Conservation (phyloP, 371 early-diverging fungal species). For the Mucor indicus region DNA sequence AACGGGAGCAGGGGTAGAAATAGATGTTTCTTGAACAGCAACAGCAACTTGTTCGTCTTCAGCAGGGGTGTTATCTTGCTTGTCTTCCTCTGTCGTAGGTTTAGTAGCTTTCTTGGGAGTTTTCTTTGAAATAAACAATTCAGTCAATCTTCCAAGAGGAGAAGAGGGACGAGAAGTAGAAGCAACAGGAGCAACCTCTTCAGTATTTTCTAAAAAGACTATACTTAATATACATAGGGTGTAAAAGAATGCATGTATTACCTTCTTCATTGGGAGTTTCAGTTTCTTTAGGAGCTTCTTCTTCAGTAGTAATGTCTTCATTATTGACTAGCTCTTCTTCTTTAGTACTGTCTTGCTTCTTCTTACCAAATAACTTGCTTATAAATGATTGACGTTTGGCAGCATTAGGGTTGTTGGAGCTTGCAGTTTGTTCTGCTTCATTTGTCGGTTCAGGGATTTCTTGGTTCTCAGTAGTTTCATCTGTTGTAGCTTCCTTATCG, state of each 20-base stretch:
- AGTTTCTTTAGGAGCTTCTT: not conserved
- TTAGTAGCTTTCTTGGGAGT: slow-evolving; percentile 22
- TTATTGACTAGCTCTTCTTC: too few species aligned
- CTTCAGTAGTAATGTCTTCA: slow-evolving; percentile 3
- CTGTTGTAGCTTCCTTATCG: slow-evolving; percentile 4
- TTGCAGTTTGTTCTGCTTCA: slow-evolving; percentile 7
- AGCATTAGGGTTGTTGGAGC: not conserved
- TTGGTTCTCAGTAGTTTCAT: slow-evolving; percentile 3
- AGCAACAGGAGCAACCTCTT: slow-evolving; percentile 6
- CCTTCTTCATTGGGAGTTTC: too few species aligned
- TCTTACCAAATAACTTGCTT: slow-evolving; percentile 62
- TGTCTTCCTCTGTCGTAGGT: slow-evolving; percentile 19
- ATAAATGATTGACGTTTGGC: slow-evolving; percentile 53
- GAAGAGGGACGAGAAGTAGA: slow-evolving; percentile 33
- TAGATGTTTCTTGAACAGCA: slow-evolving; percentile 7
- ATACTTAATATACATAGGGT: not conserved
- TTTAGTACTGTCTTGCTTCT: slow-evolving; percentile 28
- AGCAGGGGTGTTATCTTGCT: too few species aligned
- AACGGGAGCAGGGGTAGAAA: slow-evolving; percentile 14
- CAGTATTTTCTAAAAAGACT: too few species aligned
- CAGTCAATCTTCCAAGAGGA: slow-evolving; percentile 33
- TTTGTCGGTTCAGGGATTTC: slow-evolving; percentile 6
- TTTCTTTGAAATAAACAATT: slow-evolving; percentile 36
- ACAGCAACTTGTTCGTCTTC: too few species aligned
- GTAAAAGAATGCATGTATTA: too few species aligned